Conservation (phyloP, 768 basidiomycete genomes). For the Phanerochaete carnosa region DNA sequence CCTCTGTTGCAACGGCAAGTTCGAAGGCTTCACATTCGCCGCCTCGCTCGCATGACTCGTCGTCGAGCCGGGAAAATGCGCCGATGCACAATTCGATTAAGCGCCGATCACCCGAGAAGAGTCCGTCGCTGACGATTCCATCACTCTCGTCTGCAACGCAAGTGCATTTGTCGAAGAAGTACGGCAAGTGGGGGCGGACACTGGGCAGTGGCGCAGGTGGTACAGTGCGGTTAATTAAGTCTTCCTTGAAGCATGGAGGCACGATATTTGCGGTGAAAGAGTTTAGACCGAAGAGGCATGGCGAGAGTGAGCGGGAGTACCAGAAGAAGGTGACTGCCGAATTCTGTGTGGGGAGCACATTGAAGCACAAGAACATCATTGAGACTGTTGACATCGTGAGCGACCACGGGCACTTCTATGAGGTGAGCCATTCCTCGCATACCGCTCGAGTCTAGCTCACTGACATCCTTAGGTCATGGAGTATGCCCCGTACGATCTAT, state of each 20-base stretch:
- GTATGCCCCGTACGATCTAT: slow-evolving; percentile 97
- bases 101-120: slow-evolving; percentile 13
- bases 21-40: slow-evolving; percentile 26
- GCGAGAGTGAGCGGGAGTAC: slow-evolving; percentile 94
- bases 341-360: slow-evolving; percentile 93
- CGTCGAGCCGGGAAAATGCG: slow-evolving; percentile 7
- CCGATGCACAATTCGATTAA: slow-evolving; percentile 8
- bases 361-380: slow-evolving; percentile 96
- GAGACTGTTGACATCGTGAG: slow-evolving; percentile 97
- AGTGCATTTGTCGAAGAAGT: slow-evolving; percentile 95
- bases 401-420: slow-evolving; percentile 97
- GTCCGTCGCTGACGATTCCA: slow-evolving; percentile 28
- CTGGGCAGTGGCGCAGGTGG: slow-evolving; percentile 98
- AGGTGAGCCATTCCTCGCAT: slow-evolving; percentile 52
- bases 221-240: slow-evolving; percentile 94
- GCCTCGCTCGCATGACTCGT: slow-evolving; percentile 18
- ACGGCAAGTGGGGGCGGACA: slow-evolving; percentile 97
- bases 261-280: slow-evolving; percentile 95
- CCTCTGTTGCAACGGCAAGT: slow-evolving; percentile 22
- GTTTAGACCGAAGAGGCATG: slow-evolving; percentile 84
- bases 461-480: slow-evolving; percentile 82
- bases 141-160: slow-evolving; percentile 82
- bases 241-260: slow-evolving; percentile 74
- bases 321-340: slow-evolving; percentile 99
- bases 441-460: slow-evolving; percentile 6